phyloP scores from a whole-genome alignment of 2,329 filamentous ascomycete genomes.

The Trichoderma gracile region DNA sequence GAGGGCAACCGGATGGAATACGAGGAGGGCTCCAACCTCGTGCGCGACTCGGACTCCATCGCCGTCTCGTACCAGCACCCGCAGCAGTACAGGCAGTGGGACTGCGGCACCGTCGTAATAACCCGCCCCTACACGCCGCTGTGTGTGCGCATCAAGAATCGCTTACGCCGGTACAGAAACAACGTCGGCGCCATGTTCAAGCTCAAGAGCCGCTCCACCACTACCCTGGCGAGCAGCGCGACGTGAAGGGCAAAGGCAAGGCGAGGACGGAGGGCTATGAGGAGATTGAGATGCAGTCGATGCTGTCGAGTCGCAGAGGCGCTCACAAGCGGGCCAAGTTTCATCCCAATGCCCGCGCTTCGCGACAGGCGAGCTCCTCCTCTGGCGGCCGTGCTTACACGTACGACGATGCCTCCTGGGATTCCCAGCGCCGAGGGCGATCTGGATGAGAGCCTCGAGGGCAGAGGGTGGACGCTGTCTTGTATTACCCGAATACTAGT shows the following conservation, averaged over 20 bases:
- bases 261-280: conserved; percentile 30
- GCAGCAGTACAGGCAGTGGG: too few species aligned
- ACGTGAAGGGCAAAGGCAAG: conserved; percentile 56
- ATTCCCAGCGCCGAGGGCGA: conserved; percentile 44
- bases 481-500: too few species aligned
- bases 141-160: background rate
- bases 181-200: conserved; percentile 75
- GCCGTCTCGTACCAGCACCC: conserved; percentile 64
- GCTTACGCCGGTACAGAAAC: conserved; percentile 49
- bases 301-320: conserved; percentile 8
- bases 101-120: conserved; percentile 57
- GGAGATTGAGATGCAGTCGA: conserved; percentile 22
- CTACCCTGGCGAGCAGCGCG: conserved; percentile 66
- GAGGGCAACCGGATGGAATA: conserved; percentile 74
- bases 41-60: conserved; percentile 66
- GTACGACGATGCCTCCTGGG: background rate
- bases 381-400: background rate
- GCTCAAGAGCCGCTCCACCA: conserved; percentile 78
- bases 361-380: conserved; percentile 13
- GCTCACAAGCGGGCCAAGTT: conserved; percentile 33
- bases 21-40: conserved; percentile 82
- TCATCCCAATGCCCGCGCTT: conserved; percentile 49
- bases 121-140: background rate
- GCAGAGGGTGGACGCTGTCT: background rate
- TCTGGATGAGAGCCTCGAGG: conserved; percentile 46